phyloP scores from a whole-genome alignment of 2,329 filamentous ascomycete genomes.

The Geosmithia flava region DNA sequence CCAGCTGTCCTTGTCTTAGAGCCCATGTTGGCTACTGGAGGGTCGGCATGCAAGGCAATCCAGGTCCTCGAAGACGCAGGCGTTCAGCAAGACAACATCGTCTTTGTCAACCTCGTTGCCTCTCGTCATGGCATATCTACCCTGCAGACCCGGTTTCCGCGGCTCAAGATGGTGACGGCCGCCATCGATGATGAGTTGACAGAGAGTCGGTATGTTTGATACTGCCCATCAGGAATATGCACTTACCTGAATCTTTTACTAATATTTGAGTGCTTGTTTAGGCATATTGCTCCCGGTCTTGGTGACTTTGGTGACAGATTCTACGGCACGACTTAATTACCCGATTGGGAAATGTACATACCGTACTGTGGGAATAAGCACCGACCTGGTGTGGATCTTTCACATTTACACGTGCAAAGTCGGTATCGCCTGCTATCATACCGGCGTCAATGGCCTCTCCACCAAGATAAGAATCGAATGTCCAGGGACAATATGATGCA shows the following conservation, averaged over 20 bases:
- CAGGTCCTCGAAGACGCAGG: conserved; percentile 6
- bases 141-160: conserved; percentile 9
- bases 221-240: no score
- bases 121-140: conserved; percentile 10
- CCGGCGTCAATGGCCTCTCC: no score
- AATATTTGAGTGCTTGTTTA: conserved; percentile 2
- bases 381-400: no score
- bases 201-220: conserved; percentile 8
- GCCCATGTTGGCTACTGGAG: neutral
- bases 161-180: conserved; percentile 9
- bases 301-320: conserved; percentile 23
- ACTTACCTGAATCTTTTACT: no score
- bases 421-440: no score
- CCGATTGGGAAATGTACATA: neutral
- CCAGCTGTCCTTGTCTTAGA: no score
- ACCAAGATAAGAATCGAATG: no score
- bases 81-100: conserved; percentile 12
- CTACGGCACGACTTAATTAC: conserved; percentile 5
- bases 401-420: no score
- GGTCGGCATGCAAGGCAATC: conserved; percentile 3
- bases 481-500: no score
- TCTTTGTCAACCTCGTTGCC: conserved; percentile 15
- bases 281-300: conserved; percentile 20
- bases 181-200: conserved; percentile 8
- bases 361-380: no score